phyloP scores from a whole-genome alignment of 2,329 filamentous ascomycete species.

The Phialocephala sp. region DNA sequence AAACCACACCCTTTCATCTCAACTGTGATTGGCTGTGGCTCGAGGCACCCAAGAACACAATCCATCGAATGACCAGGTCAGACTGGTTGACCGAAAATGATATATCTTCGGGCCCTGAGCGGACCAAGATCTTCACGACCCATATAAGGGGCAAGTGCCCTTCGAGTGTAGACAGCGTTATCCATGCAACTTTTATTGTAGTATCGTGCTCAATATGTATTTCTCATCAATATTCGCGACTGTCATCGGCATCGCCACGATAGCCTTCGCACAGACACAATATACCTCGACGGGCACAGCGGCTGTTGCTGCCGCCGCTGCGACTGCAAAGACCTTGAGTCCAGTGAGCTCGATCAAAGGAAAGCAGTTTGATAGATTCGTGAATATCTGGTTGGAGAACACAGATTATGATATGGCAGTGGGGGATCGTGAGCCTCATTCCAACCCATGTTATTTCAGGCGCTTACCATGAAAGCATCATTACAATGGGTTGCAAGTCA shows the following conservation, averaged over 20 bases:
- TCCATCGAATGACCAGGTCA: neutral
- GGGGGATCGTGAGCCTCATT: conserved; percentile 59
- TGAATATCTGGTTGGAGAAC: conserved; percentile 76
- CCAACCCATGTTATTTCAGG: neutral
- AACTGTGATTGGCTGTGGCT: neutral
- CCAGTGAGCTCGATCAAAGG: conserved; percentile 70
- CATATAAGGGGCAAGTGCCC: conserved; percentile 6
- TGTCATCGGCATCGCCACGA: conserved; percentile 10
- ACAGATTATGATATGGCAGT: conserved; percentile 69
- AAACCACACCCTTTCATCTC: neutral
- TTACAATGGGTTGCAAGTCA: conserved; percentile 58
- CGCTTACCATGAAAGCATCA: conserved; percentile 49
- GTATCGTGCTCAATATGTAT: conserved; percentile 15
- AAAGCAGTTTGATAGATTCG: conserved; percentile 73
- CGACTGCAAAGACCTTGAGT: conserved; percentile 64
- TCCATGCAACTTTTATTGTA: neutral
- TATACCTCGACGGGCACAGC: conserved; percentile 31
- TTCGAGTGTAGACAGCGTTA: too few relatives aligned
- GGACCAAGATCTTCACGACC: conserved; percentile 3
- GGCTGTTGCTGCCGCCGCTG: conserved; percentile 45
- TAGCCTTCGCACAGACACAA: conserved; percentile 44
- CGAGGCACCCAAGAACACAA: neutral
- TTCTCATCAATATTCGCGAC: conserved; percentile 14
- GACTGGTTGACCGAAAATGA: neutral
- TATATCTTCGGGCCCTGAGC: neutral